Evolutionary conservation across 2,329 filamentous ascomycete species (phyloP).

Genomic region (Aspergillus sojae): DNA sequence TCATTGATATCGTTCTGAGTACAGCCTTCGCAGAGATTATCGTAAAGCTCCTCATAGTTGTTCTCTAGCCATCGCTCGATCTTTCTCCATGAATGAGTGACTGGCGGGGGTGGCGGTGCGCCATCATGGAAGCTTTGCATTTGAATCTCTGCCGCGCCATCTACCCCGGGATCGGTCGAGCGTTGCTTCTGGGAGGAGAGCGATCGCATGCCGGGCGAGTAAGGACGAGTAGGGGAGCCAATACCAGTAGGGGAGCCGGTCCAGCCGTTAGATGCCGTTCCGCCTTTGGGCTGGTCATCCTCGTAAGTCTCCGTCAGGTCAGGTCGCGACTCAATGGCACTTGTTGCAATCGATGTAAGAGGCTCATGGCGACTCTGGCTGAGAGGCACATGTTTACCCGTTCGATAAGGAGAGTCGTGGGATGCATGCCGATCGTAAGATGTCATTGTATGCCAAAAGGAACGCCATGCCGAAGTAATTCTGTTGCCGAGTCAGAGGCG

Average conservation of each 20-base stretch:
- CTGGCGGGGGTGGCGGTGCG: slow-evolving; percentile 83
- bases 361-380: slow-evolving; percentile 78
- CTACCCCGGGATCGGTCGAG: slow-evolving; percentile 65
- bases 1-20: slow-evolving; percentile 96
- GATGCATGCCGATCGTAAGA: slow-evolving; percentile 82
- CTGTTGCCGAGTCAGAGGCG: slow-evolving; percentile 41
- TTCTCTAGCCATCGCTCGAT: slow-evolving; percentile 94
- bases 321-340: slow-evolving; percentile 80
- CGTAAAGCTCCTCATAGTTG: slow-evolving; percentile 90
- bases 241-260: slow-evolving; percentile 58
- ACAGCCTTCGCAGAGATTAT: slow-evolving; percentile 89
- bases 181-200: slow-evolving; percentile 64
- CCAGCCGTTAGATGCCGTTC: slow-evolving; percentile 63
- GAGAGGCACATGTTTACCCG: slow-evolving; percentile 85
- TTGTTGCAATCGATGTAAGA: slow-evolving; percentile 83
- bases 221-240: slow-evolving; percentile 68
- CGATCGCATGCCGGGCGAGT: slow-evolving; percentile 89
- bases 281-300: slow-evolving; percentile 66
- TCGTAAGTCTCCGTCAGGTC: slow-evolving; percentile 80
- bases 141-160: slow-evolving; percentile 81
- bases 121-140: slow-evolving; percentile 97
- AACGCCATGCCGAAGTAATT: slow-evolving; percentile 74
- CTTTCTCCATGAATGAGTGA: slow-evolving; percentile 86
- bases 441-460: slow-evolving; percentile 93
- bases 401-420: slow-evolving; percentile 90